These are phyloP conservation scores for Musa troglodytarum DNA, from an alignment of 176 grass and related monocot species.

Conservation along the genomic window DNA sequence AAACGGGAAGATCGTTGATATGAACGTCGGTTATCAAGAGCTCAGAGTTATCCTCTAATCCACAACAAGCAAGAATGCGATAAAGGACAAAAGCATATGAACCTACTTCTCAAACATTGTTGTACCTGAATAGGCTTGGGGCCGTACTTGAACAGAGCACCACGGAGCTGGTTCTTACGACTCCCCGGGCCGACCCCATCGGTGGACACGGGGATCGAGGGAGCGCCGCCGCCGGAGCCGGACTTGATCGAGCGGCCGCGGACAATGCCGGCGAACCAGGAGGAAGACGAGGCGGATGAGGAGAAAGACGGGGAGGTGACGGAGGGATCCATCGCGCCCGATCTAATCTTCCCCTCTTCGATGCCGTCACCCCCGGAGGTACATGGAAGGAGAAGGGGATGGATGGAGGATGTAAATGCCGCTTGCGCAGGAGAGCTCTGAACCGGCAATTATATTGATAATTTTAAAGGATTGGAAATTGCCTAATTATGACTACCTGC, in stretches of 20 bases:
- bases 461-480: no score
- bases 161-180: constrained; percentile 52
- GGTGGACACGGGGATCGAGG: constrained; percentile 25
- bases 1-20: background rate
- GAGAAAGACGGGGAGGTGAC: constrained; percentile 24
- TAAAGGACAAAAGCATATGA: background rate
- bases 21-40: background rate
- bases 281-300: constrained; percentile 20
- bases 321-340: background rate
- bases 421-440: no score
- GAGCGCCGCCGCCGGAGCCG: constrained; percentile 19
- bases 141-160: constrained; percentile 88
- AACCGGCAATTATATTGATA: no score
- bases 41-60: background rate
- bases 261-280: constrained; percentile 71
- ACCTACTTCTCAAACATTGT: background rate
- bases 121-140: constrained; percentile 69
- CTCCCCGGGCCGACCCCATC: constrained; percentile 16
- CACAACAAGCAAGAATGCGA: background rate
- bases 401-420: no score
- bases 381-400: no score
- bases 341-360: no score
- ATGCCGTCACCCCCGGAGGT: no score
- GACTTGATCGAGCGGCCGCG: constrained; percentile 38
- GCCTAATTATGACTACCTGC: no score